phyloP scores from a whole-genome alignment of 805 yeast genomes.

The Wickerhamiella occidentalis region DNA sequence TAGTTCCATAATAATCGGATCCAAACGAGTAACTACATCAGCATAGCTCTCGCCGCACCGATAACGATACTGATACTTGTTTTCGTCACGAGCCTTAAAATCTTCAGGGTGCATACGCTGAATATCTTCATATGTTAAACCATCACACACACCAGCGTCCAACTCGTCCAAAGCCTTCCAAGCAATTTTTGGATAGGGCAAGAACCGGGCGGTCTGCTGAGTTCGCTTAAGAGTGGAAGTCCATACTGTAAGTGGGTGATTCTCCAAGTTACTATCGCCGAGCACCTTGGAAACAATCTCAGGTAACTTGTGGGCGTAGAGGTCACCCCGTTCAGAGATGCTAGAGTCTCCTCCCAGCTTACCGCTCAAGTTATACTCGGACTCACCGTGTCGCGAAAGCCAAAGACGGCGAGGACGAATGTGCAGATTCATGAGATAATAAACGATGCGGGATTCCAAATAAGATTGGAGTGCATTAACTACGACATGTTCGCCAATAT shows the following conservation, averaged over 20 bases:
- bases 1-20: constrained; percentile 96
- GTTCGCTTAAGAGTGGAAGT: constrained; percentile 86
- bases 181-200: constrained; percentile 69
- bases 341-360: constrained; percentile 93
- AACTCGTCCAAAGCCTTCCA: constrained; percentile 97
- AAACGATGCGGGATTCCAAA: constrained; percentile 82
- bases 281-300: constrained; percentile 54
- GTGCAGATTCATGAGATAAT: constrained; percentile 90
- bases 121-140: constrained; percentile 90
- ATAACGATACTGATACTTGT: constrained; percentile 89
- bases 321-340: constrained; percentile 69
- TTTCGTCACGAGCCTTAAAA: constrained; percentile 88
- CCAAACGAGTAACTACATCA: constrained; percentile 87
- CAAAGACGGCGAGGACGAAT: constrained; percentile 85
- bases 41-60: constrained; percentile 96
- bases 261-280: constrained; percentile 39
- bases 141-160: constrained; percentile 97
- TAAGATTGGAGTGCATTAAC: constrained; percentile 80
- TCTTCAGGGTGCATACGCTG: constrained; percentile 81
- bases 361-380: constrained; percentile 81
- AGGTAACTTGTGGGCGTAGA: constrained; percentile 74
- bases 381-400: constrained; percentile 94
- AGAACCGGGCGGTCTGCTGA: constrained; percentile 75
- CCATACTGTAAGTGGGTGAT: constrained; percentile 73
- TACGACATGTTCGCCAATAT: constrained; percentile 78